These are phyloP conservation scores for Podospora australis DNA, from an alignment of 495 filamentous ascomycete species.

Conservation along the genomic window DNA sequence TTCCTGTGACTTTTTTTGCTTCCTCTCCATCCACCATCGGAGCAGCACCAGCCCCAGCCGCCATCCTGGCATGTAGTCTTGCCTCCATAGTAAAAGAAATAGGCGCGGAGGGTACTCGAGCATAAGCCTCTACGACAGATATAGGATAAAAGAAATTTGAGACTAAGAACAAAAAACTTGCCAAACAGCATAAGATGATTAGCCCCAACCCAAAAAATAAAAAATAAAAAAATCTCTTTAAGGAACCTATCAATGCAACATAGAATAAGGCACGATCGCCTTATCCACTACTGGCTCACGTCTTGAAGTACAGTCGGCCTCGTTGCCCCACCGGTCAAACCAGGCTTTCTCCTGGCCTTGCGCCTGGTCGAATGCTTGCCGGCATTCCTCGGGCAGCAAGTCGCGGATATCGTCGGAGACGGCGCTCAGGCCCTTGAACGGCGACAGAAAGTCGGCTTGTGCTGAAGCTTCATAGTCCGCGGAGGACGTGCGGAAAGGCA, in stretches of 20 bases:
- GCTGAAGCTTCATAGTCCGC: conserved; percentile 14
- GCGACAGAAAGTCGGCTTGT: conserved; percentile 39
- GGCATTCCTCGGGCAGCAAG: conserved; percentile 65
- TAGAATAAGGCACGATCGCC: conserved; percentile 46
- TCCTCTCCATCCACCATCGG: too few relatives aligned
- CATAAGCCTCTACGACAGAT: too few relatives aligned
- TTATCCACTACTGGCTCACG: conserved; percentile 47
- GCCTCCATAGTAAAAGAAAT: too few relatives aligned
- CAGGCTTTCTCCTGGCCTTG: conserved; percentile 56
- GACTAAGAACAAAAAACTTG: not conserved
- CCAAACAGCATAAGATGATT: not conserved
- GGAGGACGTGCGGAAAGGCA: conserved; percentile 33
- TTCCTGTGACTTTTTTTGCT: too few relatives aligned
- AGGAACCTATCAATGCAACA: conserved; percentile 11
- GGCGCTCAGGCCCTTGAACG: conserved; percentile 59
- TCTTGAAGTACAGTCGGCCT: conserved; percentile 43
- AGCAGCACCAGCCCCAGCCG: too few relatives aligned
- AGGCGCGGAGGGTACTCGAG: too few relatives aligned
- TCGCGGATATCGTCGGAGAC: conserved; percentile 61
- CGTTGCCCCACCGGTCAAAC: conserved; percentile 65
- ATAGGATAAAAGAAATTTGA: not conserved
- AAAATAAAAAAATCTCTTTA: conserved; percentile 3
- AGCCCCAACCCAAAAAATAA: not conserved
- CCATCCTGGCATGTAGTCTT: too few relatives aligned
- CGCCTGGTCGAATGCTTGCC: conserved; percentile 59